Evolutionary conservation across 1,284 basidiomycete genomes (phyloP).

Genomic region (Cutaneotrichosporon sp.): DNA sequence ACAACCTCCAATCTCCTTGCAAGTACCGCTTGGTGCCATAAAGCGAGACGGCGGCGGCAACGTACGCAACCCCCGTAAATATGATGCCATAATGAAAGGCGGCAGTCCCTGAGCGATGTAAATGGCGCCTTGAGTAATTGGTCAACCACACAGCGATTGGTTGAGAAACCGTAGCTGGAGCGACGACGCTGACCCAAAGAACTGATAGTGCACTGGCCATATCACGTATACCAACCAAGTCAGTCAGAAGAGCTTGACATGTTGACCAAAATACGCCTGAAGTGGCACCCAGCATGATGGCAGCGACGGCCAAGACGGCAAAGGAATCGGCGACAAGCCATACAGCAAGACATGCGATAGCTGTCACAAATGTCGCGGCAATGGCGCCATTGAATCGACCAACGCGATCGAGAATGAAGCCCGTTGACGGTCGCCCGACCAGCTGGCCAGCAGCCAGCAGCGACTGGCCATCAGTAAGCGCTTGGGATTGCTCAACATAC

Average conservation of each 20-base stretch:
- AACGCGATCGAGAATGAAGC: constrained; percentile 43
- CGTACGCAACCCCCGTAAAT: constrained; percentile 43
- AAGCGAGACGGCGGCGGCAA: constrained; percentile 32
- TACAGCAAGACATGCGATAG: constrained; percentile 46
- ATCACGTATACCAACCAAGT: constrained; percentile 41
- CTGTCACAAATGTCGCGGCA: constrained; percentile 43
- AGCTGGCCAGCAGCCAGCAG: constrained; percentile 49
- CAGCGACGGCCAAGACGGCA: constrained; percentile 45
- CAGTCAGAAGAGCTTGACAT: constrained; percentile 17
- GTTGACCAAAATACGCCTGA: constrained; percentile 18
- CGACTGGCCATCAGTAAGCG: constrained; percentile 27
- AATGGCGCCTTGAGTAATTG: constrained; percentile 34
- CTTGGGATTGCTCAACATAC: background rate
- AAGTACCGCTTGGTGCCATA: constrained; percentile 44
- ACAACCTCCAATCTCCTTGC: constrained; percentile 38
- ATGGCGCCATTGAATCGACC: constrained; percentile 49
- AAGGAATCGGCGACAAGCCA: constrained; percentile 49
- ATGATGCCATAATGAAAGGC: constrained; percentile 47
- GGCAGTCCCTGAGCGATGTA: constrained; percentile 33
- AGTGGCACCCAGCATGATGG: constrained; percentile 46
- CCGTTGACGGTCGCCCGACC: constrained; percentile 47
- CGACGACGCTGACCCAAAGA: constrained; percentile 44
- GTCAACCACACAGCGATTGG: constrained; percentile 48
- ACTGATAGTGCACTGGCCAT: constrained; percentile 47
- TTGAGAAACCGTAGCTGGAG: constrained; percentile 42